Percentiles rank a stretch among this genome's conserved stretches.
Conservation (phyloP, 768 basidiomycete species). For the Mycena epipterygia region DNA sequence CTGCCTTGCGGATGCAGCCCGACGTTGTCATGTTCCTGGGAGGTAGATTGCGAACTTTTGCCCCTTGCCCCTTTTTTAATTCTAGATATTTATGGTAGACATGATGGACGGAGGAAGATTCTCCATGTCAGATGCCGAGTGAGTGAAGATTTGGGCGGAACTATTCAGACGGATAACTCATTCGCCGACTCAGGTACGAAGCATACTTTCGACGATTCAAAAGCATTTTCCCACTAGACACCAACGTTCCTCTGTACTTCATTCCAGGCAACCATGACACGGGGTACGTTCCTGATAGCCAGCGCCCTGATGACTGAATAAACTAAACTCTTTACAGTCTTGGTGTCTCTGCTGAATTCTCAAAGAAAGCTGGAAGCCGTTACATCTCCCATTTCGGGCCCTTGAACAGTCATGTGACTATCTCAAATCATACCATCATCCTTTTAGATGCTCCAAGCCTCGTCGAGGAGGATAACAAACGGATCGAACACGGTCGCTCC, state of each 20-base stretch:
- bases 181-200: slow-evolving; percentile 72
- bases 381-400: slow-evolving; percentile 85
- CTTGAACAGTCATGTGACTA: slow-evolving; percentile 70
- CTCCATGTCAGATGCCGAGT: slow-evolving; percentile 78
- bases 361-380: slow-evolving; percentile 62
- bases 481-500: slow-evolving; percentile 48
- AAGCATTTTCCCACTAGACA: slow-evolving; percentile 71
- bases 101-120: slow-evolving; percentile 91
- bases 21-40: slow-evolving; percentile 88
- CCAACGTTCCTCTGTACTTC: slow-evolving; percentile 70
- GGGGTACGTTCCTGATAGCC: slow-evolving; percentile 63
- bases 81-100: slow-evolving; percentile 55
- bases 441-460: slow-evolving; percentile 82
- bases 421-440: slow-evolving; percentile 81
- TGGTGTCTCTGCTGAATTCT: slow-evolving; percentile 59
- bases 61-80: slow-evolving; percentile 4
- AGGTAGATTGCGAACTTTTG: slow-evolving; percentile 1
- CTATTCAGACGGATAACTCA: neutral
- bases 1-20: slow-evolving; percentile 69
- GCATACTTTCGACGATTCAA: slow-evolving; percentile 76
- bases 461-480: slow-evolving; percentile 78
- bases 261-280: slow-evolving; percentile 95
- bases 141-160: slow-evolving; percentile 50
- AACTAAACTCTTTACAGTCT: slow-evolving; percentile 54
- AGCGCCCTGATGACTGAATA: slow-evolving; percentile 41